Percentiles rank a stretch among this genome's conserved stretches.
phyloP scores from a whole-genome alignment of 108 stramenopile genomes.

The Epipyxis sp. region DNA sequence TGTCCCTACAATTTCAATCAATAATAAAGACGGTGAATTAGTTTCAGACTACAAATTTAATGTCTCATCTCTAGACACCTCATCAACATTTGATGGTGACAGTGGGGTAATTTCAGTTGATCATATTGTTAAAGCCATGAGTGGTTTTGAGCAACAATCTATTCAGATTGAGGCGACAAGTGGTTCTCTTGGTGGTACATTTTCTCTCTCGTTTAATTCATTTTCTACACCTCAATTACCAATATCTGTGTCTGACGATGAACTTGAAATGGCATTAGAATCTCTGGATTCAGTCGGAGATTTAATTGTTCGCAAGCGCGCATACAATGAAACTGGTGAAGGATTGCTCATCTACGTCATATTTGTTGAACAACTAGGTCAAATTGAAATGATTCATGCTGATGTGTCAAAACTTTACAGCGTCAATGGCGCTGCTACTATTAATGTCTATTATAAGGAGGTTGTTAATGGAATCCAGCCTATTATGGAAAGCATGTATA shows the following conservation, averaged over 20 bases:
- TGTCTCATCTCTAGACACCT: conserved; percentile 12
- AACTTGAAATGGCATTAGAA: conserved; percentile 61
- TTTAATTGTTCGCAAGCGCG: conserved; percentile 48
- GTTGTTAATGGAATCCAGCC: conserved; percentile 48
- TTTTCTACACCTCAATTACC: background rate
- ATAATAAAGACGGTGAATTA: conserved; percentile 8
- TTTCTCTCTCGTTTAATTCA: conserved; percentile 17
- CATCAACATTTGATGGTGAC: conserved; percentile 18
- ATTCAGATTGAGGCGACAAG: background rate
- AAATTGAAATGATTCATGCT: conserved; percentile 45
- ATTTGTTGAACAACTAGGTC: conserved; percentile 56
- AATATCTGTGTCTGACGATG: conserved; percentile 35
- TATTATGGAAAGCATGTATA: conserved; percentile 43
- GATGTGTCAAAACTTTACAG: conserved; percentile 49
- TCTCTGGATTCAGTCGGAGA: conserved; percentile 60
- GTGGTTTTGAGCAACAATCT: conserved; percentile 21
- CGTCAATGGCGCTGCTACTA: conserved; percentile 40
- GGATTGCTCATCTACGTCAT: conserved; percentile 34
- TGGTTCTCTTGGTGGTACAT: background rate
- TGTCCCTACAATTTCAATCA: background rate
- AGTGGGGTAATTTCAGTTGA: conserved; percentile 28
- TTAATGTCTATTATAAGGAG: conserved; percentile 38
- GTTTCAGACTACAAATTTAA: background rate
- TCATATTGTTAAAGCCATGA: conserved; percentile 17
- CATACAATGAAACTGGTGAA: background rate